Evolutionary conservation across 202 grass and related monocot genomes (phyloP), one percentile per base, ranked within the genome.

Genomic region (Setaria viridis): DNA sequence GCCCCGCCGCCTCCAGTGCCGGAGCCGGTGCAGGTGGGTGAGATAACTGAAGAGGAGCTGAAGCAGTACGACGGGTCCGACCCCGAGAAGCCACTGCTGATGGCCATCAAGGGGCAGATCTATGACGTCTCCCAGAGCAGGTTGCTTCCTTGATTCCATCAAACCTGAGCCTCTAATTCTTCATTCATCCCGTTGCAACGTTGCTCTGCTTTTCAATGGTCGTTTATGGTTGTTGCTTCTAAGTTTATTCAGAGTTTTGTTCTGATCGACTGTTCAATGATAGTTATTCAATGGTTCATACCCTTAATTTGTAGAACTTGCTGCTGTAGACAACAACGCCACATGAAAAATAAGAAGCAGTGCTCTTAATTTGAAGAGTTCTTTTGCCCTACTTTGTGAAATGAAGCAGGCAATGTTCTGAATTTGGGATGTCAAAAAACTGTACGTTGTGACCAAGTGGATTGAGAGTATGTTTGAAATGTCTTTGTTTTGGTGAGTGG

Each of bases 91-190:
- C 92, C 90, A 2, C 85, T 96, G 3, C 88, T 99, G 32, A 91
- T 95, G 86, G 97, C 94, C 56, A 91, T 99, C 93, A 96, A 94
- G 80, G 97, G 94, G 37, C 94, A 93, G 80, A 91, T 99, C 91
- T 99, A 93, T 67, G 94, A 94, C 53, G 87, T 99, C 87, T 94
- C 88, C 35, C 88, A 85, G 70, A 86, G 93, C 84, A 96, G 97
- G 93, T 96, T 35, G 53, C 9, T 17, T 71, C 72, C 63, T 63
- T 64, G 12, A 58, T 55, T 55, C 32, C 49, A n/a, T 55, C 16
- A 74, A 20, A 33, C 0, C 50, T 39, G 51, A 11, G 4, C 62
- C 35, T 79, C 14, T 58, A 29, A 77, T 67, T 30, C 16, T 11
- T 53, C 70, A 32, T 71, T 8, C 53, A 58, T 76, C 55, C 37